Evolutionary conservation across 2,329 filamentous ascomycete genomes (phyloP).

Genomic region (Phialophora verrucosa): DNA sequence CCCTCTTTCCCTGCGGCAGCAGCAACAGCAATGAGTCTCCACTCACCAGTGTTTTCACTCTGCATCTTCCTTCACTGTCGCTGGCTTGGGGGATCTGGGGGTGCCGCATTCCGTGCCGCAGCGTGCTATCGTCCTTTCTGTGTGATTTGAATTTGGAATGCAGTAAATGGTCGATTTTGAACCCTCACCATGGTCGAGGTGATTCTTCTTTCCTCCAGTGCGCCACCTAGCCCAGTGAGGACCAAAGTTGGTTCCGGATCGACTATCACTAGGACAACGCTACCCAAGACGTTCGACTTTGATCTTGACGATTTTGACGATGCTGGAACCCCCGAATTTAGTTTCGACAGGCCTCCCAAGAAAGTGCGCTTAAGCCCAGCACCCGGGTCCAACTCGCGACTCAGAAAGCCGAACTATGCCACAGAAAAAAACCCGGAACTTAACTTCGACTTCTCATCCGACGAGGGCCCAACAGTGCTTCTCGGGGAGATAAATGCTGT

Average conservation of each 20-base stretch:
- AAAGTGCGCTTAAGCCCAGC: conserved; percentile 38
- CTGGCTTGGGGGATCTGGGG: not conserved
- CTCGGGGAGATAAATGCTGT: not conserved
- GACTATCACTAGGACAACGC: not conserved
- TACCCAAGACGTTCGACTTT: not conserved
- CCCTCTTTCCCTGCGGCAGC: not conserved
- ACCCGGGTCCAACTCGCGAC: not conserved
- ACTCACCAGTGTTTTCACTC: not conserved
- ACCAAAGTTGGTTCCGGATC: not conserved
- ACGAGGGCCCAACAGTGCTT: conserved; percentile 19
- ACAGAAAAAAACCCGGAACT: not conserved
- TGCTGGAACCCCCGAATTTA: not conserved
- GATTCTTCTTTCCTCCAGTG: conserved; percentile 32
- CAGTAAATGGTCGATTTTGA: not conserved
- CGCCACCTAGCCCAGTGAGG: conserved; percentile 15
- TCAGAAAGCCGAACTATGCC: not conserved
- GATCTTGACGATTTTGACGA: conserved; percentile 1
- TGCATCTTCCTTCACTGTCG: not conserved
- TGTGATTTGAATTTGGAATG: not conserved
- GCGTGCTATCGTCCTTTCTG: not conserved
- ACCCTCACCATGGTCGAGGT: conserved; percentile 23
- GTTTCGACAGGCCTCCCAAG: not conserved
- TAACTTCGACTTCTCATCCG: conserved; percentile 33
- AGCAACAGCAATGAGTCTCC: not conserved
- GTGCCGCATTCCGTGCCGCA: not conserved